Evolutionary conservation across 305 asterid genomes (phyloP), one percentile per base, ranked within the genome.

Genomic region (Fraxinus nigra): DNA sequence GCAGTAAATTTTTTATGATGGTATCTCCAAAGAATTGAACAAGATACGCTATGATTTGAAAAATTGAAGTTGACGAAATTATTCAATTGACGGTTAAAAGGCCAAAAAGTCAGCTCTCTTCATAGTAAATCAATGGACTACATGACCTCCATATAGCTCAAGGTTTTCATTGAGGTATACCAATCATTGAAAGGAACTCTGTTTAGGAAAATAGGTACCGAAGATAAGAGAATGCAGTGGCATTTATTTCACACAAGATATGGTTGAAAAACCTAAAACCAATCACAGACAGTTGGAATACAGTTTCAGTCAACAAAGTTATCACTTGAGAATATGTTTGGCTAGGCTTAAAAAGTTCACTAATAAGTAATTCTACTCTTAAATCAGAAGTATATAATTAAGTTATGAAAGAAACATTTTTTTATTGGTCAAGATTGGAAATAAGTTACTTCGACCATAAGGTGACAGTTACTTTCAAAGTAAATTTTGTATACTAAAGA

Each of bases 221-320:
- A 67, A 67, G 37, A 11, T 26, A 67, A 67, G 74, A 26, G 74
- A 65, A 65, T 67, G 74, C 37, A 67, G 74, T 26, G 33, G 37
- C 20, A 79, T 78, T 33, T 28, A 67, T 48, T 76, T 26, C 69
- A 67, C 33, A 33, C 35, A 22, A 38, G 35, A 67, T 43, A 67
- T 26, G 38, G 67, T 75, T 26, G 33, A 28, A 67, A 46, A 43
- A 20, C 20, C 46, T 30, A 63, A 70, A 80, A 26, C 54, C 48
- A 69, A 43, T 40, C 76, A 33, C 79, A 46, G 77, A 30, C 59
- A 82, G 37, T 54, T 56, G 46, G 40, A 35, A 37, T 61, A 40
- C 70, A 59, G 84, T 73, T 79, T 77, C 74, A 84, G 75, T 72
- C 76, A 24, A 56, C 79, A 56, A 77, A 67, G 14, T 40, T 63